Evolutionary conservation across 352 stramenopile genomes (phyloP).

Genomic region (Phytophthora chlamydospora): DNA sequence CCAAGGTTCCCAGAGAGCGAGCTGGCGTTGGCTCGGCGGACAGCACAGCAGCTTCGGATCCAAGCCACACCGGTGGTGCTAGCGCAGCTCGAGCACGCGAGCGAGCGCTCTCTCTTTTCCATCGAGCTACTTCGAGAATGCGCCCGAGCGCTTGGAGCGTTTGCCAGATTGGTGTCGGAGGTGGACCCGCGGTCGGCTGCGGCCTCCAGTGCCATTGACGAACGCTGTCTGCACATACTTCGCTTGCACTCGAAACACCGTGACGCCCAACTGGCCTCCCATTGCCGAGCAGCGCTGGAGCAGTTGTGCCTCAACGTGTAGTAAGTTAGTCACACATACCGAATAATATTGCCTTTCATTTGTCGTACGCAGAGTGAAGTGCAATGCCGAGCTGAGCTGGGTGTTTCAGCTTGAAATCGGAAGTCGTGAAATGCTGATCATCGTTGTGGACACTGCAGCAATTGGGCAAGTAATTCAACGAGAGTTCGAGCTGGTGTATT

Average conservation of each 20-base stretch:
- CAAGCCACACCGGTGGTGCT: conserved; percentile 51
- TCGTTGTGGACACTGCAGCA: too few relatives aligned
- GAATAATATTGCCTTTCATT: conserved; percentile 19
- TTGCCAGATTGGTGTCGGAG: conserved; percentile 54
- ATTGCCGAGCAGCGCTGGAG: conserved; percentile 63
- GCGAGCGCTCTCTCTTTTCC: conserved; percentile 53
- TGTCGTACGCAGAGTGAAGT: too few relatives aligned
- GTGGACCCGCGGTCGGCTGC: conserved; percentile 23
- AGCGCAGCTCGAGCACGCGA: conserved; percentile 54
- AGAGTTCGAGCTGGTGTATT: too few relatives aligned
- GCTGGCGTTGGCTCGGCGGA: conserved; percentile 39
- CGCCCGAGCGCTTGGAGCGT: conserved; percentile 58
- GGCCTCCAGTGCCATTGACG: conserved; percentile 29
- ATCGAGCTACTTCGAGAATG: conserved; percentile 81
- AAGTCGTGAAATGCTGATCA: too few relatives aligned
- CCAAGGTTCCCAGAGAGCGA: conserved; percentile 52
- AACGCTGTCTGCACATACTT: conserved; percentile 47
- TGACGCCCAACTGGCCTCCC: conserved; percentile 61
- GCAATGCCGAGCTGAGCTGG: too few relatives aligned
- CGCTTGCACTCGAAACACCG: conserved; percentile 61
- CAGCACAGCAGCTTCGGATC: conserved; percentile 51
- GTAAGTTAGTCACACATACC: conserved; percentile 26
- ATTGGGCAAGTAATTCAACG: too few relatives aligned
- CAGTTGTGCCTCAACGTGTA: conserved; percentile 32
- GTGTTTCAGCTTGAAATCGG: too few relatives aligned